Conservation (phyloP, 2,329 filamentous ascomycete genomes). For the Beauveria rudraprayagi region DNA sequence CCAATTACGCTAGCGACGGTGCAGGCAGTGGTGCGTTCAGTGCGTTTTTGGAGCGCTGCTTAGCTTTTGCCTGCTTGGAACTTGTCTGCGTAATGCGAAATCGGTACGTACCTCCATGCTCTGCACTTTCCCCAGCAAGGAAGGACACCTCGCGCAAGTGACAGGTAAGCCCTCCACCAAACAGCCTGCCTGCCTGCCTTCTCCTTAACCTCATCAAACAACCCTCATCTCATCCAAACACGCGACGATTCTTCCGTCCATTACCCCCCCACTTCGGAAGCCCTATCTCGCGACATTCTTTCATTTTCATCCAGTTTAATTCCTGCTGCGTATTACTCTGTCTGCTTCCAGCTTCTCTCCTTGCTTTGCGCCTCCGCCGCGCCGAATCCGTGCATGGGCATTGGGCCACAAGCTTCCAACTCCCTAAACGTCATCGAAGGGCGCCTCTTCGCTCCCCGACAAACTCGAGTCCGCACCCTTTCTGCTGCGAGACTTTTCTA, state of each 20-base stretch:
- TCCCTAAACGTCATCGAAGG: constrained; percentile 11
- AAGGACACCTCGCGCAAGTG: constrained; percentile 10
- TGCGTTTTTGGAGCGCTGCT: not conserved
- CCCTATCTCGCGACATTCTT: constrained; percentile 2
- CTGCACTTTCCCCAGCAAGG: not conserved
- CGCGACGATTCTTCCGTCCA: constrained; percentile 14
- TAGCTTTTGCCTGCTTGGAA: not conserved
- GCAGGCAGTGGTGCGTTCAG: not conserved
- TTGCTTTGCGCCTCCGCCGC: constrained; percentile 4
- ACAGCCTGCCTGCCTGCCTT: not conserved
- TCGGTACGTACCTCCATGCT: not conserved
- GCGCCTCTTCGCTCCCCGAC: not conserved
- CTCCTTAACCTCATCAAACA: constrained; percentile 12
- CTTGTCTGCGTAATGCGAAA: not conserved
- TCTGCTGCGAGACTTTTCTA: not conserved
- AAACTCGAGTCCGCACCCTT: not conserved
- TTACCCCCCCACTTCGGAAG: constrained; percentile 3
- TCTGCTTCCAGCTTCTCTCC: not conserved
- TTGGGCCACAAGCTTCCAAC: constrained; percentile 10
- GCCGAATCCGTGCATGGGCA: constrained; percentile 9
- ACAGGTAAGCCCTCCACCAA: constrained; percentile 8
- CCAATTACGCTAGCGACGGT: constrained; percentile 2
- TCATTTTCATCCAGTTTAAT: not conserved
- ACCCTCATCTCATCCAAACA: constrained; percentile 7
- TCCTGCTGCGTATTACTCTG: not conserved